A percentile compares a stretch with the other conserved stretches of the same genome.
These are phyloP conservation scores for Raffaelea albimanens DNA, from an alignment of 2,329 filamentous ascomycete genomes.

Conservation along the genomic window DNA sequence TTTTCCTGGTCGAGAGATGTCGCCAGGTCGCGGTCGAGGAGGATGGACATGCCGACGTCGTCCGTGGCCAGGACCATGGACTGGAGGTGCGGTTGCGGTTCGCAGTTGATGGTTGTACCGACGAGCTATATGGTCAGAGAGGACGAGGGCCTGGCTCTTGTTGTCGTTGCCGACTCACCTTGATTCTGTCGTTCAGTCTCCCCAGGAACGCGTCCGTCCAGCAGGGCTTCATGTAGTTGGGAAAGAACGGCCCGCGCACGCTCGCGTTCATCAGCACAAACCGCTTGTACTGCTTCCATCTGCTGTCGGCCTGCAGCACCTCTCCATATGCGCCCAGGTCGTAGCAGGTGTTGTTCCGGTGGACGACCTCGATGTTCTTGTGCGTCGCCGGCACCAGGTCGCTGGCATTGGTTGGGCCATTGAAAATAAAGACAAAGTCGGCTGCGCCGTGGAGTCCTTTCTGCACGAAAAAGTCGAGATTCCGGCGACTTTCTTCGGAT, in stretches of 20 bases:
- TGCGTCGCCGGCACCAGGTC: constrained; percentile 16
- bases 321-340: constrained; percentile 26
- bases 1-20: constrained; percentile 10
- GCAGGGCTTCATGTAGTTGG: constrained; percentile 23
- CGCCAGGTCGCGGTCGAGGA: constrained; percentile 21
- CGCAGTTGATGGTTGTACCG: constrained; percentile 26
- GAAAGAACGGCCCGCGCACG: constrained; percentile 27
- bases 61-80: constrained; percentile 30
- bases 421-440: constrained; percentile 30
- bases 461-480: constrained; percentile 25
- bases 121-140: constrained; percentile 16
- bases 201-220: constrained; percentile 25
- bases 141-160: no score
- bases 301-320: constrained; percentile 19
- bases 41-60: constrained; percentile 23
- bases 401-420: constrained; percentile 21
- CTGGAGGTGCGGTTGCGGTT: constrained; percentile 24
- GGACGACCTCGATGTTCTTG: constrained; percentile 22
- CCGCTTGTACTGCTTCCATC: constrained; percentile 24
- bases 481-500: constrained; percentile 20
- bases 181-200: constrained; percentile 20
- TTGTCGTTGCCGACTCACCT: no score
- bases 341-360: constrained; percentile 23
- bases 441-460: constrained; percentile 26
- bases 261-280: constrained; percentile 27